Evolutionary conservation across 1,284 basidiomycete species (phyloP).

Genomic region (Irpex rosettiformis): DNA sequence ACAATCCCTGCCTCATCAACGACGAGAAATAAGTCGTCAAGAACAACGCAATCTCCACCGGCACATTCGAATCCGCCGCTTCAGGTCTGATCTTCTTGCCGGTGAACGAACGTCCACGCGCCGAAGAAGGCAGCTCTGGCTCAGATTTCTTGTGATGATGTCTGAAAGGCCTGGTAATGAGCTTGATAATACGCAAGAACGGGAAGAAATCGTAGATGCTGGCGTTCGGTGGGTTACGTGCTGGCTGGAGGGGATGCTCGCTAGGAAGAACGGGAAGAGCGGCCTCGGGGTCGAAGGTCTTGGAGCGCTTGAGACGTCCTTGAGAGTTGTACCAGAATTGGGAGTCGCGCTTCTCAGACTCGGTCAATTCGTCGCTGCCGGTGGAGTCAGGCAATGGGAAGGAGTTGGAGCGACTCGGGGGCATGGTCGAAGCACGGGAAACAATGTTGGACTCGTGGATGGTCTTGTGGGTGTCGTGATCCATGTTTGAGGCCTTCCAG

Average conservation of each 20-base stretch:
- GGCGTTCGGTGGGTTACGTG: conserved; percentile 49
- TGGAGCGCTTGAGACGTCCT: conserved; percentile 21
- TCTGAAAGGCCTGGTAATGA: conserved; percentile 36
- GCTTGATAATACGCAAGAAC: conserved; percentile 50
- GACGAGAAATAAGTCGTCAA: conserved; percentile 53
- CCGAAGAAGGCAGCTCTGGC: conserved; percentile 21
- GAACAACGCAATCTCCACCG: conserved; percentile 58
- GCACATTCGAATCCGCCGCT: conserved; percentile 59
- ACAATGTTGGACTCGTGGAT: conserved; percentile 19
- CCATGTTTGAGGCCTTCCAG: conserved; percentile 47
- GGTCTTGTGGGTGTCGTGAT: conserved; percentile 22
- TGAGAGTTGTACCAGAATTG: conserved; percentile 18
- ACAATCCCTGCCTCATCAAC: conserved; percentile 39
- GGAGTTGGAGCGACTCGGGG: conserved; percentile 8
- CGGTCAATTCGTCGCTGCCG: conserved; percentile 15
- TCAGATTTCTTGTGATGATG: conserved; percentile 6
- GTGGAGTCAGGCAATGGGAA: conserved; percentile 9
- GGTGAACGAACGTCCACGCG: conserved; percentile 25
- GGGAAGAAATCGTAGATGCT: conserved; percentile 56
- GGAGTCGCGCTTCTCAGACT: conserved; percentile 14
- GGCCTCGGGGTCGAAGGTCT: conserved; percentile 53
- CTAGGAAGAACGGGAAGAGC: conserved; percentile 47
- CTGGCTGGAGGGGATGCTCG: conserved; percentile 47
- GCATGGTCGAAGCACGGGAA: conserved; percentile 21
- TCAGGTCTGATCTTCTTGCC: conserved; percentile 40